phyloP scores from a whole-genome alignment of 1,139 yeast genomes.

The Pichia sp. region DNA sequence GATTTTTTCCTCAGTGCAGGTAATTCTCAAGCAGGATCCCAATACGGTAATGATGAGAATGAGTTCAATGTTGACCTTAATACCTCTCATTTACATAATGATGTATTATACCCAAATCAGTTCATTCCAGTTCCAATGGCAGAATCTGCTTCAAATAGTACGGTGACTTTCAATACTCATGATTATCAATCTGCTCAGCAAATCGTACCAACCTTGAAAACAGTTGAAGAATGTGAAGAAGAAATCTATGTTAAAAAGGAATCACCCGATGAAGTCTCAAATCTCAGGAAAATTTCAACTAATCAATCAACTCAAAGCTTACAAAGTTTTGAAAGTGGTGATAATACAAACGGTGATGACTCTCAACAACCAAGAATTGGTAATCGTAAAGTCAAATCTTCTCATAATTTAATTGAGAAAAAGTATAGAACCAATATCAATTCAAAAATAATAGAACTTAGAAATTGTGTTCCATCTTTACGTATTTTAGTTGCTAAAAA shows the following conservation, averaged over 20 bases:
- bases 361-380: not conserved
- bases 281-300: not conserved
- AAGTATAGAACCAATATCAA: slow-evolving; percentile 72
- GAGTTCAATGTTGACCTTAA: slow-evolving; percentile 11
- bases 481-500: slow-evolving; percentile 35
- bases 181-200: slow-evolving; percentile 11
- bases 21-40: slow-evolving; percentile 16
- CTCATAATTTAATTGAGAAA: slow-evolving; percentile 78
- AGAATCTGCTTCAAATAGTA: slow-evolving; percentile 25
- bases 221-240: slow-evolving; percentile 20
- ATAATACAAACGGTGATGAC: not conserved
- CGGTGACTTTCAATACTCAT: slow-evolving; percentile 21
- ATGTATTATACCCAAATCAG: slow-evolving; percentile 15
- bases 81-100: slow-evolving; percentile 10
- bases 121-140: slow-evolving; percentile 24
- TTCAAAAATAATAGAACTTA: slow-evolving; percentile 59
- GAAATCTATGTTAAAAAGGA: slow-evolving; percentile 5
- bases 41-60: slow-evolving; percentile 12
- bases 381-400: slow-evolving; percentile 41
- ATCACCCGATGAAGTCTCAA: not conserved
- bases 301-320: not conserved
- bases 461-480: slow-evolving; percentile 69
- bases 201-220: slow-evolving; percentile 12
- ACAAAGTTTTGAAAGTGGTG: not conserved
- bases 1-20: slow-evolving; percentile 21